These are phyloP conservation scores for Quercus mongolica DNA, from an alignment of 306 rosid genomes.

Conservation along the genomic window DNA sequence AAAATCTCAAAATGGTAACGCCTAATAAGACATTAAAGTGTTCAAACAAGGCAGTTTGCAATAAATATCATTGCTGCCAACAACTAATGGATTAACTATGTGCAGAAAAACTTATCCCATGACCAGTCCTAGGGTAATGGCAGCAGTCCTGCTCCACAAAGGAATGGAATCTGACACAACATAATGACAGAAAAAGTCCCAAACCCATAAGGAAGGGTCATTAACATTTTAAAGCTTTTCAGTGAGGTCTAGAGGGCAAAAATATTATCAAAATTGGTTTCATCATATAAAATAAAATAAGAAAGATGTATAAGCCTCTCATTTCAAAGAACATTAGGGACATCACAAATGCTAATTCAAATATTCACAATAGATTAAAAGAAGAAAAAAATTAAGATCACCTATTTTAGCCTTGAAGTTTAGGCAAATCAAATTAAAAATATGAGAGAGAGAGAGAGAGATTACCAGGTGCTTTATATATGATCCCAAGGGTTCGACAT, in stretches of 20 bases:
- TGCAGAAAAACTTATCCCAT: neutral
- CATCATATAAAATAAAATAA: neutral
- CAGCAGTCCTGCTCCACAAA: neutral
- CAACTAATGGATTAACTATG: neutral
- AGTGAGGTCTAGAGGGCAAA: neutral
- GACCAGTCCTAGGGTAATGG: neutral
- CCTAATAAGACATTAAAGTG: neutral
- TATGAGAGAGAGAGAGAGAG: neutral
- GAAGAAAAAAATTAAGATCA: neutral
- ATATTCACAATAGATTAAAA: neutral
- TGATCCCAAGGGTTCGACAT: constrained; percentile 16
- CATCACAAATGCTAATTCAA: neutral
- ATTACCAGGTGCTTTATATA: constrained; percentile 34
- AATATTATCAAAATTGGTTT: neutral
- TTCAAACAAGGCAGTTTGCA: constrained; percentile 1
- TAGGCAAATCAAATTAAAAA: neutral
- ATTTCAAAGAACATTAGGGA: neutral
- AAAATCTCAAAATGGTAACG: too few species aligned
- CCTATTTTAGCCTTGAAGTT: neutral
- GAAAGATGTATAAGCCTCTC: neutral
- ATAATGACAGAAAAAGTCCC: neutral
- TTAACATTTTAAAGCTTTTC: neutral
- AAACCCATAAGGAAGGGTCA: neutral
- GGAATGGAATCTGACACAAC: neutral
- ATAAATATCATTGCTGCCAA: neutral